Percentiles rank a stretch among this genome's conserved stretches.
These are phyloP conservation scores for Amniculicola lignicola DNA, from an alignment of 495 filamentous ascomycete species.

Conservation along the genomic window DNA sequence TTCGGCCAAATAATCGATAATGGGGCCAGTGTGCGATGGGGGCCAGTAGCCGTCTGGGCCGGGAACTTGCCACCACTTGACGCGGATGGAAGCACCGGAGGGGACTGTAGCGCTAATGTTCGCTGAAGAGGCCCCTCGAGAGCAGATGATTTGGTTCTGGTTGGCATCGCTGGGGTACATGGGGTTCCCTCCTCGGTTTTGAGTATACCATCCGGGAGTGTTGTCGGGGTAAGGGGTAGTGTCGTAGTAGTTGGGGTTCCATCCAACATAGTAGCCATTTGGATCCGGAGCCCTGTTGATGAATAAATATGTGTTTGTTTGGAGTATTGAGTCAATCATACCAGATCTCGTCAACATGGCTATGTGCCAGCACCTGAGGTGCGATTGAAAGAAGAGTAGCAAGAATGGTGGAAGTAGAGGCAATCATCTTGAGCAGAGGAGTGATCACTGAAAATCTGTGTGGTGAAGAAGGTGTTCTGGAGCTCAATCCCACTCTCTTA, in stretches of 20 bases:
- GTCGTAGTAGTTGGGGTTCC: slow-evolving; percentile 5
- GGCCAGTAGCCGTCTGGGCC: slow-evolving; percentile 62
- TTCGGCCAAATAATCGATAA: slow-evolving; percentile 71
- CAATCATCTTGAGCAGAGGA: no score
- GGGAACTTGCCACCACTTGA: slow-evolving; percentile 9
- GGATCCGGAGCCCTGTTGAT: no score
- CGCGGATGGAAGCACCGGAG: neutral
- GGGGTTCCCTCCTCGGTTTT: slow-evolving; percentile 16
- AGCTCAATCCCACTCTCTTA: no score
- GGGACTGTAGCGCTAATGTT: neutral
- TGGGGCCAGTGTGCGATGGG: slow-evolving; percentile 63
- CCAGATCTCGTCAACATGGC: no score
- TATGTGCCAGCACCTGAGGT: no score
- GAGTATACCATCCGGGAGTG: slow-evolving; percentile 23
- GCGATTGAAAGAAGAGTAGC: no score
- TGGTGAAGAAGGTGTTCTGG: no score
- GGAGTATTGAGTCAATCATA: no score
- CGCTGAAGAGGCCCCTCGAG: neutral
- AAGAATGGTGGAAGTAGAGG: no score
- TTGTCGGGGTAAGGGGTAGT: neutral
- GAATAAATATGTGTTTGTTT: no score
- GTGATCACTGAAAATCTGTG: no score
- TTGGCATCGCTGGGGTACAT: slow-evolving; percentile 9
- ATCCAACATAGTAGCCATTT: no score
- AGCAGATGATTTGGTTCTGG: slow-evolving; percentile 14